Evolutionary conservation across 1,284 basidiomycete genomes (phyloP).

Genomic region (Sanghuangporus sanghuang): DNA sequence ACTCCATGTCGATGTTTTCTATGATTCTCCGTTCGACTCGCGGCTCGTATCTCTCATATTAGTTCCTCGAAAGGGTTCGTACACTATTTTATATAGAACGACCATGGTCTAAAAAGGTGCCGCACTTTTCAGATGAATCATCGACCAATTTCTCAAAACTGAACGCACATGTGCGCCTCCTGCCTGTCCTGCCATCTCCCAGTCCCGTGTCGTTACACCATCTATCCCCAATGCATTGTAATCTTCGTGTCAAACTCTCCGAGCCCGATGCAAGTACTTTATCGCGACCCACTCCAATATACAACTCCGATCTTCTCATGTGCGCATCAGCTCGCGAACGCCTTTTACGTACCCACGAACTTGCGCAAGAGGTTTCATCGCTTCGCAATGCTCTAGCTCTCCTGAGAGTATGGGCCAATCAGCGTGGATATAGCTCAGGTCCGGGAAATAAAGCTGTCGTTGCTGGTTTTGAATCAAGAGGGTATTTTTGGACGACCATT

Average conservation of each 20-base stretch:
- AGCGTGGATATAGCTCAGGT: constrained; percentile 66
- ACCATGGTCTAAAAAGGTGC: neutral
- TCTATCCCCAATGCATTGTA: constrained; percentile 74
- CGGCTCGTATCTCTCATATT: constrained; percentile 68
- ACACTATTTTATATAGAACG: neutral
- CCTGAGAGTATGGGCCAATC: constrained; percentile 87
- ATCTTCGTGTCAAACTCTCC: constrained; percentile 46
- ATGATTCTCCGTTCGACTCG: constrained; percentile 60
- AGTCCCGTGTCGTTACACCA: constrained; percentile 59
- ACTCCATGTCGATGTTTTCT: constrained; percentile 51
- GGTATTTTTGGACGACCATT: constrained; percentile 66
- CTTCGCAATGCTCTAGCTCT: constrained; percentile 77
- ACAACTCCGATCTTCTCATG: constrained; percentile 74
- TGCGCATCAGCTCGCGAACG: constrained; percentile 61
- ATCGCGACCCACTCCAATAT: constrained; percentile 54
- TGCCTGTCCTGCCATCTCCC: constrained; percentile 57
- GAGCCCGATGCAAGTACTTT: neutral
- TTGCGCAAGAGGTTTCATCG: constrained; percentile 57
- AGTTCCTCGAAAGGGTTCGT: constrained; percentile 48
- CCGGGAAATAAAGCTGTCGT: constrained; percentile 43
- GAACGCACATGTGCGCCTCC: constrained; percentile 67
- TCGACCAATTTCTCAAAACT: constrained; percentile 63
- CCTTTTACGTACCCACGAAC: constrained; percentile 64
- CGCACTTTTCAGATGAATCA: constrained; percentile 39
- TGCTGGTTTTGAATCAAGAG: constrained; percentile 62